Base-by-base conservation (phyloP, 1,284 basidiomycete species). In the Vanrija sp. region DNA sequence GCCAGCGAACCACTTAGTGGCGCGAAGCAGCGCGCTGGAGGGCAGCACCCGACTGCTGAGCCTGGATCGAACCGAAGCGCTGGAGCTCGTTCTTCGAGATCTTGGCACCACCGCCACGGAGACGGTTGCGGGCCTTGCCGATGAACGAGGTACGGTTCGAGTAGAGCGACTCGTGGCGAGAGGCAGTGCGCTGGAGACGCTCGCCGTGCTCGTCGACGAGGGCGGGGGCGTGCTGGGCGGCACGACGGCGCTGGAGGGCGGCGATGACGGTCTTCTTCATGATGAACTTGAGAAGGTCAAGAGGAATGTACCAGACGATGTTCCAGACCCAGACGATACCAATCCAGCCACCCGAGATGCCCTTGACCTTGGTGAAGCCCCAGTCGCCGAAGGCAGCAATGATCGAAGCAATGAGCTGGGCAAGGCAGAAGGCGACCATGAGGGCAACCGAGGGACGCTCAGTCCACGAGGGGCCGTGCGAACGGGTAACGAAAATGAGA, bases 311-410 rank as follows among this genome's bases (percentile, higher is more conserved):
- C 92, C 92, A 95, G 58, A 94, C 73, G 65, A 96, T 89, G 81
- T 95, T 89, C 91, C 91, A 94, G 65, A 94, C 82, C 91, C 94
- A 98, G 64, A 95, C 84, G 65, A 97, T 93, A 80, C 93, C 93
- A 67, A 97, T 91, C 93, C 93, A 98, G 46, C 87, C 89, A 75
- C 89, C 92, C 60, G 86, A 88, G 75, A 95, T 86, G 29, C 79
- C 75, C 38, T 80, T 73, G 62, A 95, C 87, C 44, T 85, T 72
- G 45, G 91, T 90, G 84, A 95, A 95, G 77, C 88, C 87, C 88
- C 88, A 94, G 83, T 96, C 74, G 68, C 83, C 93, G 79, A 86
- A 97, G 34, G 83, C 91, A 53, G 94, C 92, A 66, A 98, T 96
- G 81, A 97, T 93, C 51, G 91, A 91, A 3, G 93, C 91, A 62